These are phyloP conservation scores for Discostella pseudostelligera DNA, from an alignment of 108 stramenopile genomes.

Conservation along the genomic window DNA sequence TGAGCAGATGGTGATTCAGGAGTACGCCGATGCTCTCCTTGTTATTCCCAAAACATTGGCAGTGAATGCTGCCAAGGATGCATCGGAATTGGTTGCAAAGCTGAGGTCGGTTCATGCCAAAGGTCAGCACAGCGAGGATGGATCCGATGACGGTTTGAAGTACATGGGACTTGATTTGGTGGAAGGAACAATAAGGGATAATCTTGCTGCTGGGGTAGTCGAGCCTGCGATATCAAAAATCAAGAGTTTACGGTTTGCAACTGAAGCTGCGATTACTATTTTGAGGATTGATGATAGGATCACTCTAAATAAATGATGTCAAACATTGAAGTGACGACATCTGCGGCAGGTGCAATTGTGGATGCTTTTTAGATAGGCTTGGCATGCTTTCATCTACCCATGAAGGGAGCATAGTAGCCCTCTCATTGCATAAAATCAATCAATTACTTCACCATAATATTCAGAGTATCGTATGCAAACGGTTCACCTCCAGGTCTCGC, in stretches of 20 bases:
- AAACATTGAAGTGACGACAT: no score
- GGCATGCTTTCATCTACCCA: no score
- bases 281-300: constrained; percentile 97
- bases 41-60: constrained; percentile 98
- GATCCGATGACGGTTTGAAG: constrained; percentile 55
- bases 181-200: constrained; percentile 87
- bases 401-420: no score
- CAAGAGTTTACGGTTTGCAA: constrained; percentile 97
- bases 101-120: constrained; percentile 91
- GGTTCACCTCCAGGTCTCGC: no score
- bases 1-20: constrained; percentile 98
- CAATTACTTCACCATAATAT: no score
- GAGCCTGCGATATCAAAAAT: constrained; percentile 99
- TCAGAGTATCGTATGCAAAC: no score
- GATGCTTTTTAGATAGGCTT: no score
- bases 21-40: constrained; percentile 97
- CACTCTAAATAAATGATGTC: constrained; percentile 39
- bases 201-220: constrained; percentile 94
- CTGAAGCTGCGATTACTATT: constrained; percentile 99
- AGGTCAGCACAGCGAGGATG: constrained; percentile 52
- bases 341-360: no score
- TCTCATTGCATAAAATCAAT: no score
- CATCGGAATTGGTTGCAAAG: constrained; percentile 96
- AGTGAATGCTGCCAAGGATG: constrained; percentile 99
- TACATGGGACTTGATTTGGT: constrained; percentile 90